A percentile compares a stretch with the other conserved stretches of the same genome.
Evolutionary conservation across 2,329 filamentous ascomycete species (phyloP).

Genomic region (Xylariaceae sp.): DNA sequence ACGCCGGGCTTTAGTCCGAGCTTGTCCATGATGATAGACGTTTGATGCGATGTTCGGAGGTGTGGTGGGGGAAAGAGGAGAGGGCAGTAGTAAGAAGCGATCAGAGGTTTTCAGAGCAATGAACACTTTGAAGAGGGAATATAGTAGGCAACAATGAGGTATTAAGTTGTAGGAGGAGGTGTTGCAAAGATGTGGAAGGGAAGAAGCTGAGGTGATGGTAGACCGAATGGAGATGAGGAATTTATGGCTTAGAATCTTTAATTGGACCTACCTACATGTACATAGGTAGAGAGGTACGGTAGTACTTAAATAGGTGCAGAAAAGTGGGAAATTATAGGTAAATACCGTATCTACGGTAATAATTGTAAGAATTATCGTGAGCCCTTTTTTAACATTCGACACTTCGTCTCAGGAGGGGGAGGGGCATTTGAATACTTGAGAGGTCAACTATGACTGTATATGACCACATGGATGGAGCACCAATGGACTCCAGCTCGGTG

Average conservation of each 20-base stretch:
- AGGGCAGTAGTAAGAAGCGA: neutral
- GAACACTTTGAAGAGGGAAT: neutral
- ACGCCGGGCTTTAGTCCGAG: conserved; percentile 38
- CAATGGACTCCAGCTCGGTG: conserved; percentile 7
- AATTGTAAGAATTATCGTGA: conserved; percentile 15
- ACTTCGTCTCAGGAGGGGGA: conserved; percentile 20
- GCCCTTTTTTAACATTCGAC: conserved; percentile 7
- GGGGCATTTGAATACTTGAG: conserved; percentile 17
- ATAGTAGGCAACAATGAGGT: conserved; percentile 21
- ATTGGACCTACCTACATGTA: neutral
- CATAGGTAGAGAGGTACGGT: neutral
- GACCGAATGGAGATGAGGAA: conserved; percentile 13
- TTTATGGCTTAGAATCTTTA: conserved; percentile 9
- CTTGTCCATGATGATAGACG: conserved; percentile 27
- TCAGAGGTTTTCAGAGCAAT: neutral
- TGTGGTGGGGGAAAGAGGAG: neutral
- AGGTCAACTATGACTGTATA: conserved; percentile 23
- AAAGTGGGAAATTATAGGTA: conserved; percentile 12
- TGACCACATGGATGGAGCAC: conserved; percentile 6
- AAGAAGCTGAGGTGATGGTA: conserved; percentile 9
- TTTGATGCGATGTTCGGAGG: conserved; percentile 2
- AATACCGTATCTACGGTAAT: neutral
- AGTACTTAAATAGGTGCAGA: too few relatives aligned
- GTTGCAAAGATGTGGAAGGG: conserved; percentile 3
- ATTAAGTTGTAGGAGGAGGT: conserved; percentile 23